Evolutionary conservation across 805 yeast genomes (phyloP).

Genomic region (Metschnikowia proteae): DNA sequence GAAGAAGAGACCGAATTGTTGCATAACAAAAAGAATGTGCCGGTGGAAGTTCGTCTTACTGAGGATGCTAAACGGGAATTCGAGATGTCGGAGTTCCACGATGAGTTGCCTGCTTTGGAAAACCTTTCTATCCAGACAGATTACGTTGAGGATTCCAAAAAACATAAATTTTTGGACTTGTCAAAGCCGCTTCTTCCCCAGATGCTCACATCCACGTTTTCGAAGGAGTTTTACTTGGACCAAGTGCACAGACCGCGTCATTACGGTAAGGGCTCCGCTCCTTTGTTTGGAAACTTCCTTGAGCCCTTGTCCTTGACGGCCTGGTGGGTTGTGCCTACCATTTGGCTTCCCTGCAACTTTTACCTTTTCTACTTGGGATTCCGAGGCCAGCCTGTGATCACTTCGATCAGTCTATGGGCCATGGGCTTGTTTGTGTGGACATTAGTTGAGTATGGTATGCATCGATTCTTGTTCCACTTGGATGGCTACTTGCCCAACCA

Average conservation of each 20-base stretch:
- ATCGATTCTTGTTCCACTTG: constrained; percentile 89
- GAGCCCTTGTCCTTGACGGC: constrained; percentile 91
- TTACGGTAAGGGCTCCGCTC: constrained; percentile 96
- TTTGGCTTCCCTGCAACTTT: constrained; percentile 84
- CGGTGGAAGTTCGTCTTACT: constrained; percentile 52
- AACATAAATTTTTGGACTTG: constrained; percentile 84
- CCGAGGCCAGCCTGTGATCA: constrained; percentile 40
- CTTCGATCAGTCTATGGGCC: constrained; percentile 56
- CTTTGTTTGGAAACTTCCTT: constrained; percentile 87
- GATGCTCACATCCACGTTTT: constrained; percentile 68
- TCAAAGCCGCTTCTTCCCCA: constrained; percentile 78
- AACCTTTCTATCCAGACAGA: constrained; percentile 78
- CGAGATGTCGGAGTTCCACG: constrained; percentile 45
- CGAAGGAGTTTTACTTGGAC: constrained; percentile 87
- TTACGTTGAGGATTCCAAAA: constrained; percentile 59
- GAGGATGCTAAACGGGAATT: constrained; percentile 15
- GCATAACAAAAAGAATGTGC: constrained; percentile 53
- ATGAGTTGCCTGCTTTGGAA: constrained; percentile 68
- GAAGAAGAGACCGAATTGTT: constrained; percentile 73
- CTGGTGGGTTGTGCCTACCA: constrained; percentile 86
- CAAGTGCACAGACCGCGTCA: constrained; percentile 98
- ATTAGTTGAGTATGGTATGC: constrained; percentile 79
- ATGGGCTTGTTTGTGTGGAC: constrained; percentile 94
- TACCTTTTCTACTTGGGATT: constrained; percentile 60
- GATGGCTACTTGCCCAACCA: constrained; percentile 84